phyloP scores from a whole-genome alignment of 2,329 filamentous ascomycete species.

The Trichothecium sympodiale region DNA sequence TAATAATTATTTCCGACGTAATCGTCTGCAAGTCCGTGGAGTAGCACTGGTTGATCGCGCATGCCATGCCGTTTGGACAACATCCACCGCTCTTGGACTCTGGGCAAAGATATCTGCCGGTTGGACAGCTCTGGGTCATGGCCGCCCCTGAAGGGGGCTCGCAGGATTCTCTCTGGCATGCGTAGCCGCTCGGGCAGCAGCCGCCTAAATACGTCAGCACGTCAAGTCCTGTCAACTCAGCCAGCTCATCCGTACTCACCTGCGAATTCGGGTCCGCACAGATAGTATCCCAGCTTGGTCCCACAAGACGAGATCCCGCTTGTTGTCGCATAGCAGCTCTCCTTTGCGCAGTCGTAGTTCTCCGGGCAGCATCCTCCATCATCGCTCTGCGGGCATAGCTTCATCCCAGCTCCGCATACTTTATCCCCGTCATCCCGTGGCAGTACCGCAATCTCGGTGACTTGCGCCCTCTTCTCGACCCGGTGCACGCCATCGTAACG shows the following conservation, averaged over 20 bases:
- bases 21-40: constrained; percentile 29
- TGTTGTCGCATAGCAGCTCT: constrained; percentile 36
- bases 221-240: background rate
- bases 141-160: constrained; percentile 29
- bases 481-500: constrained; percentile 19
- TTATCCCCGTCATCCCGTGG: constrained; percentile 7
- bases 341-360: constrained; percentile 33
- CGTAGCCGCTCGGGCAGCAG: constrained; percentile 33
- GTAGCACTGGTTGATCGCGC: constrained; percentile 36
- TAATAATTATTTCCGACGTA: constrained; percentile 30
- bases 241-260: constrained; percentile 16
- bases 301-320: constrained; percentile 28
- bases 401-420: constrained; percentile 15
- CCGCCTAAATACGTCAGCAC: constrained; percentile 17
- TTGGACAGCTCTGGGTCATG: constrained; percentile 28
- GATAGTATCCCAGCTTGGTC: constrained; percentile 23
- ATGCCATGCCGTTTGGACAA: constrained; percentile 38
- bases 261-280: constrained; percentile 26
- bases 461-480: constrained; percentile 7
- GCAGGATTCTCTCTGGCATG: constrained; percentile 31
- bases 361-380: constrained; percentile 36
- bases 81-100: constrained; percentile 40
- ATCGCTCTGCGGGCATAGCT: constrained; percentile 25
- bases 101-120: constrained; percentile 36
- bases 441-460: constrained; percentile 8